Base-by-base conservation (phyloP, 2,329 filamentous ascomycete genomes). In the Paecilomyces variotii region DNA sequence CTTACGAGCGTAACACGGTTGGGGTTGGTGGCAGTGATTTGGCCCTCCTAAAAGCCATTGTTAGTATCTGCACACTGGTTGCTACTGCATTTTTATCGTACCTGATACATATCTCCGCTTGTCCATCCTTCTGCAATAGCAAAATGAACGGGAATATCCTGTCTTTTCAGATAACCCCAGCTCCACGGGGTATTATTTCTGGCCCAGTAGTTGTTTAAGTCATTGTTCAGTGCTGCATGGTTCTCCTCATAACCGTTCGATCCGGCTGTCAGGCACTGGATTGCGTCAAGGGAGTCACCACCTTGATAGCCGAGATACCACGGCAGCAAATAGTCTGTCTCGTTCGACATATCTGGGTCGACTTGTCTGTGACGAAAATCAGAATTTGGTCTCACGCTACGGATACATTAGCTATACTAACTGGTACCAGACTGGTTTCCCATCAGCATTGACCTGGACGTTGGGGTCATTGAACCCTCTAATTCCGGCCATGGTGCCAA, bases 381-480 rank as follows among this genome's bases (percentile, higher is more conserved):
- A 58, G 53, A 45, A 35, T 28, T 25, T 24, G 51, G 30, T 45
- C 26, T 4, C 11, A 2, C 14, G 14, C 34, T 14, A 25, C 28
- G 24, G 49, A 39, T 25, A 12, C 30, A 39, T 19, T 50, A 10
- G 30, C 39, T 52, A 24, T 45, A 74, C 77, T 66, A 57, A 80
- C 72, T 82, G 80, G 58, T 80, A 72, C 73, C 75, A 82, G 19
- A 80, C 76, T 1, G 77, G 70, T 26, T 70, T 67, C 2, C 77
- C 75, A 60, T 77, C 70, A 7, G 74, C 63, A 56, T 82, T 82
- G 55, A 79, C 67, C 61, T 82, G 79, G 0, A 81, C 73, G 58
- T 84, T 84, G 4, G 82, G 81, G 61, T 84, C 82, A 27, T 77
- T 78, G 67, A 84, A 83, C 4, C 81, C 81, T 39, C 81, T 76